phyloP scores from a whole-genome alignment of 805 yeast genomes.

The Ogataea thermomethanolica region DNA sequence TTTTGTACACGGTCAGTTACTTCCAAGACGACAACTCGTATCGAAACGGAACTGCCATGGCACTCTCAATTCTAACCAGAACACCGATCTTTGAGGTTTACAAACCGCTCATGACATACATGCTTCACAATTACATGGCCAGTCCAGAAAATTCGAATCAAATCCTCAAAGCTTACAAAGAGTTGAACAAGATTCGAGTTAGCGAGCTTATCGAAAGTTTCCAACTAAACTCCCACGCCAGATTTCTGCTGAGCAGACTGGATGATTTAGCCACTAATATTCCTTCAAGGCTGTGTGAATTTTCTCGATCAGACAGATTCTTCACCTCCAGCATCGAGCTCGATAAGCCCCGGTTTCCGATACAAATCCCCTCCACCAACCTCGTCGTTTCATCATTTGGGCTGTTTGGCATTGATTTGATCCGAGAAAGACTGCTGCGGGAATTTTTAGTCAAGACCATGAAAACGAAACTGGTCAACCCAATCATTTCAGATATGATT shows the following conservation, averaged over 20 bases:
- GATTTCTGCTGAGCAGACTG: conserved; percentile 24
- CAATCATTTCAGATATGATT: conserved; percentile 9
- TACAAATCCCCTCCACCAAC: conserved; percentile 31
- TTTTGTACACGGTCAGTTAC: conserved; percentile 30
- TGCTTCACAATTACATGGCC: conserved; percentile 41
- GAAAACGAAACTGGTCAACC: conserved; percentile 1
- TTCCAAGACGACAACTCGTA: conserved; percentile 29
- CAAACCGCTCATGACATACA: conserved; percentile 44
- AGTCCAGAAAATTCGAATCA: conserved; percentile 2
- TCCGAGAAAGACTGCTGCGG: conserved; percentile 26
- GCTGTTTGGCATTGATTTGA: conserved; percentile 32
- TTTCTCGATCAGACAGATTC: conserved; percentile 19
- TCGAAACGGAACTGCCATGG: conserved; percentile 42
- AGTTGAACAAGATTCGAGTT: conserved; percentile 23
- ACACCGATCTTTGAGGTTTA: conserved; percentile 44
- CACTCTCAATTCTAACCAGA: conserved; percentile 44
- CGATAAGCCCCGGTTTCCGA: conserved; percentile 25
- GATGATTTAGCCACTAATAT: conserved; percentile 16
- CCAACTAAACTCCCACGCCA: conserved; percentile 13
- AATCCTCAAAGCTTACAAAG: conserved; percentile 14
- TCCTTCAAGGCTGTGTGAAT: conserved; percentile 6
- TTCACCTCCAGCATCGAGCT: conserved; percentile 23
- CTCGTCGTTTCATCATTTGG: conserved; percentile 24
- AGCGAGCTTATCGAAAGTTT: conserved; percentile 27
- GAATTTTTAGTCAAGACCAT: conserved; percentile 15